A percentile compares a stretch with the other conserved stretches of the same genome.
These are phyloP conservation scores for Fusarium oligoseptatum DNA, from an alignment of 2,329 filamentous ascomycete genomes.

Conservation along the genomic window DNA sequence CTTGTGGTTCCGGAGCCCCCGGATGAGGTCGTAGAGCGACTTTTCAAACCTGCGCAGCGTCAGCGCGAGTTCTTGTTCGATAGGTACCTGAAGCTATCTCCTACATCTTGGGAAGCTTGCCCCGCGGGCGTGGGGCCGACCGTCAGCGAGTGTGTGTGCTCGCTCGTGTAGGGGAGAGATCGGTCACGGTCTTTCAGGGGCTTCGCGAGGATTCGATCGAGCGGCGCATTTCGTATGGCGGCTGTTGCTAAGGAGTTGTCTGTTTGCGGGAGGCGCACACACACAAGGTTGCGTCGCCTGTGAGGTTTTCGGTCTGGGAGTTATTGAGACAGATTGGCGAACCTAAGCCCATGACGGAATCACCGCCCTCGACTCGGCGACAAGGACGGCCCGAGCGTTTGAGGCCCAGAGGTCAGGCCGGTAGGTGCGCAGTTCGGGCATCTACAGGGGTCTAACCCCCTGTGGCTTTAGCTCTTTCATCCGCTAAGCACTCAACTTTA, in stretches of 20 bases:
- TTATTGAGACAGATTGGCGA: constrained; percentile 27
- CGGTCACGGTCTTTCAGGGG: constrained; percentile 41
- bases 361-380: constrained; percentile 41
- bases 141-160: constrained; percentile 28
- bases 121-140: constrained; percentile 48
- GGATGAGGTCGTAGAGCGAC: constrained; percentile 98
- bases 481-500: constrained; percentile 1
- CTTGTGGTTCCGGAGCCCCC: constrained; percentile 94
- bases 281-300: constrained; percentile 24
- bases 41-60: constrained; percentile 90
- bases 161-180: constrained; percentile 19
- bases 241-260: background rate
- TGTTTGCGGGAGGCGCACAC: constrained; percentile 4
- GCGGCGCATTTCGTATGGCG: constrained; percentile 42
- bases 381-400: constrained; percentile 45
- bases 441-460: constrained; percentile 27
- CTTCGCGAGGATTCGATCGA: constrained; percentile 26
- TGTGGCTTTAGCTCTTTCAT: constrained; percentile 19
- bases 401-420: background rate
- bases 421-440: constrained; percentile 1
- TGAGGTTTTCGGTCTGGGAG: constrained; percentile 17
- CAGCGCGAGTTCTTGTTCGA: constrained; percentile 27
- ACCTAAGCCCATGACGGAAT: constrained; percentile 44
- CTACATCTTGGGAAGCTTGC: constrained; percentile 48
- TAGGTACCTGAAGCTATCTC: constrained; percentile 22